Base-by-base conservation (phyloP, 2,329 filamentous ascomycete species). In the Aurifilum marmelostoma region DNA sequence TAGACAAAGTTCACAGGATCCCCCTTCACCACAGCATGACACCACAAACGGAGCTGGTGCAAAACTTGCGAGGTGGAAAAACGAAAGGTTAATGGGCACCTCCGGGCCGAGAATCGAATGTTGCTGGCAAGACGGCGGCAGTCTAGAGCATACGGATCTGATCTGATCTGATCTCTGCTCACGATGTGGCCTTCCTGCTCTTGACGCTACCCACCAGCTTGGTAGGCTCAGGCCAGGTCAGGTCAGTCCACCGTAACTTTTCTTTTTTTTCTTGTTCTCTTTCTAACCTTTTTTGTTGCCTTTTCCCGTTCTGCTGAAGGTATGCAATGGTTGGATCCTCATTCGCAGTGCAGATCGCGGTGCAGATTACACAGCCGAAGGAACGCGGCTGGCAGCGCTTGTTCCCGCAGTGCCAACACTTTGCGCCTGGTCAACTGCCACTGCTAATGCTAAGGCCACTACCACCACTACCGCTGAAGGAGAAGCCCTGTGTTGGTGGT, bases 31-130 rank as follows among this genome's bases (percentile, higher is more conserved):
- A 43, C 56, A 60, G 39, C 37, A 60, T 70, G 60, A 68, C 61
- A 47, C 68, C 68, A 70, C 68, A 62, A 61, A 43, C 59, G 67
- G 59, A 66, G 63, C 18, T 59, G 61, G 52, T 56, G 39, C 34
- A 52, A 21, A n/a, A 52, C 27, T 56, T 63, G 43, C 58, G 34
- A n/a, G 59, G 54, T n/a, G 52, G 18, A 37, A 9, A 9, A 65
- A 41, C 39, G 62, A 63, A 61, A 62, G 60, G 63, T 60, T 43
- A 47, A 24, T 47, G 66, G 69, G 54, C 58, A 52, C 32, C 32
- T 69, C 37, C 64, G 56, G 65, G 41, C 56, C 56, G 41, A 66
- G 41, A 47, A 61, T 66, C 56, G 39, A 61, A 66, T 66, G 65
- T 66, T 66, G 65, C 18, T 32, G 24, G 58, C 32, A 39, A 39